These are phyloP conservation scores for Coemansia sp. DNA, from an alignment of 192 early-diverging fungal genomes.

Conservation along the genomic window DNA sequence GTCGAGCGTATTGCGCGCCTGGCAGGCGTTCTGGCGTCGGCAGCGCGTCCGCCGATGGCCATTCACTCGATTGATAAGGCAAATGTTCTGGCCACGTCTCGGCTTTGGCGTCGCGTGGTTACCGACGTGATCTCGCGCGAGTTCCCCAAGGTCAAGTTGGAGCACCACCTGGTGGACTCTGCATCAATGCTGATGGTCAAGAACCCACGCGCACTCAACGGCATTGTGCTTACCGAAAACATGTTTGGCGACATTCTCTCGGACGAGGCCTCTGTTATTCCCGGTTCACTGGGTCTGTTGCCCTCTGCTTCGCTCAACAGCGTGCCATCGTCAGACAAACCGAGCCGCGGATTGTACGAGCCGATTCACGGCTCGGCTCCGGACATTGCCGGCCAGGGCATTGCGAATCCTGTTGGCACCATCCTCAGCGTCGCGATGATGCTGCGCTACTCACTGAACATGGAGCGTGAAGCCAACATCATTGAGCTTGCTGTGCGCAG, in stretches of 20 bases:
- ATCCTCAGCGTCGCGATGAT: constrained; percentile 94
- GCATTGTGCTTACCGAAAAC: constrained; percentile 96
- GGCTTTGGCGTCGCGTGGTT: constrained; percentile 94
- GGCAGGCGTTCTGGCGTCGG: constrained; percentile 79
- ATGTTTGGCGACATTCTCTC: constrained; percentile 99
- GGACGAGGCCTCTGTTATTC: constrained; percentile 95
- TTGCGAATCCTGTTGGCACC: constrained; percentile 97
- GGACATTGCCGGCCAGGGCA: constrained; percentile 95
- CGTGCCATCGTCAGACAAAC: constrained; percentile 70
- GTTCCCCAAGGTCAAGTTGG: constrained; percentile 82
- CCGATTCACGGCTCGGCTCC: constrained; percentile 99
- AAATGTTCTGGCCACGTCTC: constrained; percentile 95
- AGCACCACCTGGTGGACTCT: constrained; percentile 95
- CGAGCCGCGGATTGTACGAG: constrained; percentile 89
- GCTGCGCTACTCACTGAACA: constrained; percentile 89
- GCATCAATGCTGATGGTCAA: constrained; percentile 96
- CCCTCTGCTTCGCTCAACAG: constrained; percentile 89
- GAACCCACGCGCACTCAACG: constrained; percentile 87
- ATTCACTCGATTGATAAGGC: constrained; percentile 99
- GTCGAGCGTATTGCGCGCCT: constrained; percentile 94
- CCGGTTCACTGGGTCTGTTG: constrained; percentile 88
- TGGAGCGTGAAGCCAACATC: constrained; percentile 86
- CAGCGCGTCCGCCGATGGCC: constrained; percentile 73
- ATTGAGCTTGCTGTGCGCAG: constrained; percentile 89
- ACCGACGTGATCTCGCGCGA: constrained; percentile 84